A percentile compares a stretch with the other conserved stretches of the same genome.
Conservation (phyloP, 495 filamentous ascomycete species). For the Bacidia gigantensis region DNA sequence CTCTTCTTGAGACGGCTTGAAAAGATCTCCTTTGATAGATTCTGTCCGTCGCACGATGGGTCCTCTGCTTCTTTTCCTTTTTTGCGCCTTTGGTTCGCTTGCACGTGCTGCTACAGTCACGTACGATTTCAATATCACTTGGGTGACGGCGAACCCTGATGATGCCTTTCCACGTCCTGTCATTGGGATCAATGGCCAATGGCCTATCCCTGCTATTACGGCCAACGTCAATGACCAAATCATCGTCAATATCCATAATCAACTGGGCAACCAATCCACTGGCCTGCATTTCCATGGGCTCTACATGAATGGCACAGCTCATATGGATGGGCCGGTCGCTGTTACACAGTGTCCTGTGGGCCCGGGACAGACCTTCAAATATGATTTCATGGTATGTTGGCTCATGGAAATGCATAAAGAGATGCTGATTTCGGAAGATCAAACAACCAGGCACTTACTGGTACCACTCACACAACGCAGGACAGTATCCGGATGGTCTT, state of each 20-base stretch:
- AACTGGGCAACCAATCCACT: slow-evolving; percentile 58
- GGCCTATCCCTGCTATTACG: slow-evolving; percentile 58
- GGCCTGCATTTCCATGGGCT: slow-evolving; percentile 66
- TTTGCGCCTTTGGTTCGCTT: slow-evolving; percentile 7
- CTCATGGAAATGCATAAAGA: not conserved
- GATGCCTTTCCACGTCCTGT: slow-evolving; percentile 47
- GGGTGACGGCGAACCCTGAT: slow-evolving; percentile 75
- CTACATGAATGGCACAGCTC: slow-evolving; percentile 45
- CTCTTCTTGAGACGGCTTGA: too few species aligned
- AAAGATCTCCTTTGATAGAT: too few species aligned
- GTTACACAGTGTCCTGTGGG: slow-evolving; percentile 51
- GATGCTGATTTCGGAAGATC: slow-evolving; percentile 28
- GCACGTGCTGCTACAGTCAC: slow-evolving; percentile 41
- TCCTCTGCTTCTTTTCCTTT: not conserved
- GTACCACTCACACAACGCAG: slow-evolving; percentile 65
- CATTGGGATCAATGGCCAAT: slow-evolving; percentile 75
- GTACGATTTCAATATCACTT: slow-evolving; percentile 66
- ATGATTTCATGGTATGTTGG: slow-evolving; percentile 59
- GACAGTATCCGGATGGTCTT: slow-evolving; percentile 70
- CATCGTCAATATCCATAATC: slow-evolving; percentile 60
- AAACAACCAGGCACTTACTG: slow-evolving; percentile 71
- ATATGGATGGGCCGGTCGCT: slow-evolving; percentile 54
- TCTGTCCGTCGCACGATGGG: not conserved
- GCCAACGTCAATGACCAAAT: slow-evolving; percentile 59
- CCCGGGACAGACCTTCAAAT: slow-evolving; percentile 47